Evolutionary conservation across 148 eudicot genomes (phyloP).

Genomic region (Vaccinium macrocarpon): DNA sequence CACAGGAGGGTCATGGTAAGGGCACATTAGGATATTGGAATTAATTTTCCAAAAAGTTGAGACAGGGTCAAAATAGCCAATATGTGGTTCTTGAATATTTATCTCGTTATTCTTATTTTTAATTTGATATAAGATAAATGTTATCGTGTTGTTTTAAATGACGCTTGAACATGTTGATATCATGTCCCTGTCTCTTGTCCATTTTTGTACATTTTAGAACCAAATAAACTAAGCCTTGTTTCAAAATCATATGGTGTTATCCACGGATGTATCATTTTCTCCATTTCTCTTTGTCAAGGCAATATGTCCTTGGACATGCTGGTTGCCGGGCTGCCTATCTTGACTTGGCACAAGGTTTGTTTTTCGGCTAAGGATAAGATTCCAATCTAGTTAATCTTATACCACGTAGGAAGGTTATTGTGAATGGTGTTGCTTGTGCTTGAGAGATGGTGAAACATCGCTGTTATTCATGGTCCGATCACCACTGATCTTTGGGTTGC

Average conservation of each 20-base stretch:
- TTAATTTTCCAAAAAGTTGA: neutral
- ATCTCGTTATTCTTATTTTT: neutral
- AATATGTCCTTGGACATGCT: neutral
- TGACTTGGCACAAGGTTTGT: too few relatives aligned
- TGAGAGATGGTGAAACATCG: too few relatives aligned
- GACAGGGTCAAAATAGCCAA: neutral
- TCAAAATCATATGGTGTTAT: neutral
- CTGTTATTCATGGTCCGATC: too few relatives aligned
- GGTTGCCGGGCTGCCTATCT: neutral
- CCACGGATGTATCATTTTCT: neutral
- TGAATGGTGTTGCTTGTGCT: too few relatives aligned
- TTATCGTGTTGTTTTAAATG: neutral
- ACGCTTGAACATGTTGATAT: neutral
- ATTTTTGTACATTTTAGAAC: neutral
- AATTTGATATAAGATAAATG: neutral
- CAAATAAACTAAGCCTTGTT: neutral
- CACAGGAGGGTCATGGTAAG: neutral
- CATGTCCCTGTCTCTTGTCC: neutral
- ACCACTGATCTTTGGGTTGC: too few relatives aligned
- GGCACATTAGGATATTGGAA: neutral
- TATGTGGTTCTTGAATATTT: neutral
- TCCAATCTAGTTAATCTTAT: too few relatives aligned
- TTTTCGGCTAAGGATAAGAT: too few relatives aligned
- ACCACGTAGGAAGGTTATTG: too few relatives aligned
- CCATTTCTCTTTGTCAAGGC: neutral